Evolutionary conservation across 2,329 filamentous ascomycete genomes (phyloP).

Genomic region (Hymenoscyphus linearis): DNA sequence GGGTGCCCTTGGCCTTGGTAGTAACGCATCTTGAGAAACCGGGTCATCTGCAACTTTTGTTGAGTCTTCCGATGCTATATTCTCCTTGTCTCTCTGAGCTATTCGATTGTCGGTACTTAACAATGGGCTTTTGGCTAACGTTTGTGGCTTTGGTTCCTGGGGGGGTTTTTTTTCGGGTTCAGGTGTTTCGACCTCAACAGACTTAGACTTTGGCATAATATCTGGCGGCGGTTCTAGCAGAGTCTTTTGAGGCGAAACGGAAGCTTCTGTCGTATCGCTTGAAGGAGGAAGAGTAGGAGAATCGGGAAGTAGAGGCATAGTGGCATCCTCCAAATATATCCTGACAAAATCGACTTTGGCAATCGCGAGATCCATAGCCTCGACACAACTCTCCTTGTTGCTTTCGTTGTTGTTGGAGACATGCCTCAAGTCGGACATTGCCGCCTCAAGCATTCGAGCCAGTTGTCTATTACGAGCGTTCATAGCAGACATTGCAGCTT

Average conservation of each 20-base stretch:
- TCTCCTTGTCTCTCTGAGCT: slow-evolving; percentile 2
- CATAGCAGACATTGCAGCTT: slow-evolving; percentile 43
- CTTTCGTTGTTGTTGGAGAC: slow-evolving; percentile 47
- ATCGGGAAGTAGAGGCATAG: slow-evolving; percentile 42
- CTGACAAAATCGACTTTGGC: slow-evolving; percentile 63
- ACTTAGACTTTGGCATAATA: not conserved
- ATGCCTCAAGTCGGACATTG: slow-evolving; percentile 57
- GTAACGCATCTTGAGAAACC: slow-evolving; percentile 2
- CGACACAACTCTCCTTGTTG: slow-evolving; percentile 39
- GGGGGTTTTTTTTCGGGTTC: slow-evolving; percentile 3
- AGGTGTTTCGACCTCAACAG: not conserved
- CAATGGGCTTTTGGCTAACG: not conserved
- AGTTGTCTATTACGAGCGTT: slow-evolving; percentile 63
- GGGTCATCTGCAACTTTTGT: slow-evolving; percentile 1
- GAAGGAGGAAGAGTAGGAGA: slow-evolving; percentile 7
- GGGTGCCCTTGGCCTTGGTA: slow-evolving; percentile 33
- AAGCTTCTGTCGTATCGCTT: not conserved
- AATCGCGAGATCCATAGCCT: slow-evolving; percentile 52
- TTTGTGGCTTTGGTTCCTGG: not conserved
- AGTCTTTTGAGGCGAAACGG: not conserved
- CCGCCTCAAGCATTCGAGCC: slow-evolving; percentile 62
- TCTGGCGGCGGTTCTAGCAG: not conserved
- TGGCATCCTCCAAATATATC: slow-evolving; percentile 54
- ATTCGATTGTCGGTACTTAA: slow-evolving; percentile 4
- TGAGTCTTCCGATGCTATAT: not conserved